Evolutionary conservation across 441 rosid species (phyloP), one percentile per base, ranked within the genome.

Genomic region (Gossypium davidsonii): DNA sequence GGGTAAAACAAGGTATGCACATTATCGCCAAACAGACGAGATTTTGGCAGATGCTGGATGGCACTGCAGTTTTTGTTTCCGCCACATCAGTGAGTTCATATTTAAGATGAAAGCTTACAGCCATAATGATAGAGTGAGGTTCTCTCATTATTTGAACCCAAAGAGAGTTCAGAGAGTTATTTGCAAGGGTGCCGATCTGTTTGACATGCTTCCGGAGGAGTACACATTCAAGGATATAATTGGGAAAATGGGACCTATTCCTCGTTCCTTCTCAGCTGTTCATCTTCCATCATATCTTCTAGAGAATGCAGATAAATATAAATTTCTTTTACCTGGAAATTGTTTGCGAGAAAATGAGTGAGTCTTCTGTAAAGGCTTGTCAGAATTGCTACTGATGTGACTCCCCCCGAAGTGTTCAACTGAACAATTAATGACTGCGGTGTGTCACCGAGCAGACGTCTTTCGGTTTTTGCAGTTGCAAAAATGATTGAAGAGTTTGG

Each of bases 101-200:
- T 94, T 94, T 61, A 94, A 94, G 91, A 94, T 94, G 94, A 94
- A 84, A 81, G 98, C 98, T 66, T 94, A 92, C 74, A 94, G 98
- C 73, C 98, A 94, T 78, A 83, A 79, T 9, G 98, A 94, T 75
- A 83, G 98, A 78, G 97, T 94, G 70, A 84, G 96, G 83, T 92
- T 92, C 82, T 82, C 91, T 25, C 92, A 81, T 72, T 94, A 70
- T 76, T 77, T 92, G 86, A 89, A 89, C 78, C 97, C 94, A 6
- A 83, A 88, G 39, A 88, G 98, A 83, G 86, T 94, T 76, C 98
- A 94, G 80, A 86, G 76, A 79, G 87, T 88, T 71, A 94, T 94
- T 9, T 94, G 98, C 84, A 82, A 89, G 80, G 98, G 98, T 59
- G 80, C 91, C 28, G 97, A 94, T 83, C 83, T 94, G 34, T 94